Evolutionary conservation across 129 eudicot genomes (phyloP).

Genomic region (Escallonia herrerae): DNA sequence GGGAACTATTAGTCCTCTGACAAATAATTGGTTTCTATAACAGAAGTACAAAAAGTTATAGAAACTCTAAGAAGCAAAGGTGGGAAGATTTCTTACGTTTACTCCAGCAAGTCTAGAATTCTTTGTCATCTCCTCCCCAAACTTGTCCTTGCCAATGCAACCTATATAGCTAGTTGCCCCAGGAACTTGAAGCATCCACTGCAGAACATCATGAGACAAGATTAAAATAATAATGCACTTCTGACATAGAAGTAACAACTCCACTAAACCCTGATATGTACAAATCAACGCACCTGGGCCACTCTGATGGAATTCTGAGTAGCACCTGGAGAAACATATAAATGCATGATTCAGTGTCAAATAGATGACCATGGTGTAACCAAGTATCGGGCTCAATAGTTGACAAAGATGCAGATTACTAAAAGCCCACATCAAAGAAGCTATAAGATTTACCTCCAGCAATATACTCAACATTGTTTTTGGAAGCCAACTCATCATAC

Average conservation of each 20-base stretch:
- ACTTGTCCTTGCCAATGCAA: conserved; percentile 93
- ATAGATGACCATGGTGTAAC: neutral
- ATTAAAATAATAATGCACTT: neutral
- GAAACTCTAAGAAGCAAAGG: conserved; percentile 6
- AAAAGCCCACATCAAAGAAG: neutral
- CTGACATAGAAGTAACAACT: no score
- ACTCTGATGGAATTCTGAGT: conserved; percentile 95
- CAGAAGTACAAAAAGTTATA: neutral
- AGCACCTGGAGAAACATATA: conserved; percentile 53
- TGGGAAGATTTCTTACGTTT: conserved; percentile 39
- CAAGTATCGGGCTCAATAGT: neutral
- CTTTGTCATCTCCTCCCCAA: conserved; percentile 83
- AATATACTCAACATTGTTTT: conserved; percentile 74
- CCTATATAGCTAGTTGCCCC: conserved; percentile 92
- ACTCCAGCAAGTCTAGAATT: conserved; percentile 63
- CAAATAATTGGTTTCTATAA: neutral
- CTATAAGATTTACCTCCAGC: conserved; percentile 66
- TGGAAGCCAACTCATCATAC: conserved; percentile 81
- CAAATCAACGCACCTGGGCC: conserved; percentile 59
- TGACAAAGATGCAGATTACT: neutral
- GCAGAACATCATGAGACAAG: conserved; percentile 6
- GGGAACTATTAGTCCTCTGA: neutral
- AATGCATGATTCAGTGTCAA: neutral
- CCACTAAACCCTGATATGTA: neutral
- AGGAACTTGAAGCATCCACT: conserved; percentile 98